These are phyloP conservation scores for Pythium scleroteichum DNA, from an alignment of 352 stramenopile genomes.

Conservation along the genomic window DNA sequence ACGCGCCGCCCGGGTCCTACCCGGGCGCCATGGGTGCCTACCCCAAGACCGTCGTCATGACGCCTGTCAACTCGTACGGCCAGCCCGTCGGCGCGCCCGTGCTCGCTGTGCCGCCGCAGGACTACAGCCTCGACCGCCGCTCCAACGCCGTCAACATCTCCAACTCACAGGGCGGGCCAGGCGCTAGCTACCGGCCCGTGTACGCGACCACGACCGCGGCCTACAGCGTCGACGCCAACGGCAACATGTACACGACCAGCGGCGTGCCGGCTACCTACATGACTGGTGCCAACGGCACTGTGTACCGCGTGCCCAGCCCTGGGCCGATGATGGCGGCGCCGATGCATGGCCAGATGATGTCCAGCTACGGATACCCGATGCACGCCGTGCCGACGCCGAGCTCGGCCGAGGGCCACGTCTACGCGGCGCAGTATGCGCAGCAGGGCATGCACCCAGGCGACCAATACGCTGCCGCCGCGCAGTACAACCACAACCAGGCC, in stretches of 20 bases:
- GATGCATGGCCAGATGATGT: slow-evolving; percentile 44
- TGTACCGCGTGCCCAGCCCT: slow-evolving; percentile 25
- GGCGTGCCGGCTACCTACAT: slow-evolving; percentile 16
- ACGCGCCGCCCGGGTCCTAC: slow-evolving; percentile 20
- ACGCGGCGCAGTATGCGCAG: slow-evolving; percentile 17
- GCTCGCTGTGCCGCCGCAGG: slow-evolving; percentile 21
- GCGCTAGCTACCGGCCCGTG: slow-evolving; percentile 9
- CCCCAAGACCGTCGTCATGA: slow-evolving; percentile 24
- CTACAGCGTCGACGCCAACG: slow-evolving; percentile 39
- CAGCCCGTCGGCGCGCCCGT: slow-evolving; percentile 32
- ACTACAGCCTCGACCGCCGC: slow-evolving; percentile 49
- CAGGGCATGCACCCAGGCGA: slow-evolving; percentile 23
- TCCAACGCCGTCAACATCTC: slow-evolving; percentile 45
- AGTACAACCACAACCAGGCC: slow-evolving; percentile 26
- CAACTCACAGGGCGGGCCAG: slow-evolving; percentile 3
- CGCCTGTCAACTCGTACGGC: slow-evolving; percentile 37
- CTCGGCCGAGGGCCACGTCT: slow-evolving; percentile 6
- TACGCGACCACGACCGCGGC: slow-evolving; percentile 17
- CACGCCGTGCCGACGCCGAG: slow-evolving; percentile 16
- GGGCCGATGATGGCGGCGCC: slow-evolving; percentile 28
- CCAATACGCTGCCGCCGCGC: slow-evolving; percentile 22
- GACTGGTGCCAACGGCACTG: slow-evolving; percentile 15
- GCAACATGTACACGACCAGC: slow-evolving; percentile 43
- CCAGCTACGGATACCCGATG: slow-evolving; percentile 36
- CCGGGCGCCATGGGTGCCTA: slow-evolving; percentile 10